Base-by-base conservation (phyloP, 2,329 filamentous ascomycete species). In the Daldinia sp. region DNA sequence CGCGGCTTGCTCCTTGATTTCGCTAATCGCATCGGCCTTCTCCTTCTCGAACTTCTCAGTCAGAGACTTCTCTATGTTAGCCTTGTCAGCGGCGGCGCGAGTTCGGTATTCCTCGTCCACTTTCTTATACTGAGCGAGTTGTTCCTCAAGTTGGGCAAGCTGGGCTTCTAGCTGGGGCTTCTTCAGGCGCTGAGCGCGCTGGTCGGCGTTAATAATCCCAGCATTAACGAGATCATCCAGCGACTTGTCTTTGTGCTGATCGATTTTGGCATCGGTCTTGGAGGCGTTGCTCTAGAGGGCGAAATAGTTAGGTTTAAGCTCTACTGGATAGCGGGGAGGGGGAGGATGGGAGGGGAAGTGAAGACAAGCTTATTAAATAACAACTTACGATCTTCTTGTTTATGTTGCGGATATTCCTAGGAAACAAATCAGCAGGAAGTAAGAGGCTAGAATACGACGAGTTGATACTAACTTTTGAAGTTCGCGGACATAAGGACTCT, bases 311-410 rank as follows among this genome's bases (percentile, higher is more conserved):
- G 61, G 45, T 50, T 43, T 3, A 43, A 41, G 32, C 32, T 51
- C 41, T 10, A 52, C n/a, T 17, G 4, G 10, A 32, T 8, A 27
- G 17, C 48, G 56, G 58, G 47, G 53, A 13, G 61, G 47, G 52
- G 45, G n/a, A 11, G 17, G 4, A 5, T 6, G 21, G 21, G 10
- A 11, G 23, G 7, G 23, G 15, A n/a, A 29, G 48, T 11, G 30
- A 48, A n/a, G n/a, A 67, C 51, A 39, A 45, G 77, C 27, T 39
- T 30, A 57, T 58, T 39, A 11, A 52, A 32, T 5, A 17, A 32
- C 5, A 17, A 82, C 91, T 81, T 80, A 96, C 92, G 73, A 98
- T 89, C 81, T 97, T 97, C 86, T 97, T 98, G 83, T 89, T 91
- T 74, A 95, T 82, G 78, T 95, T 96, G 75, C 94, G 93, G 72